Conservation (phyloP, 2,329 filamentous ascomycete species). For the Claviceps sp. region DNA sequence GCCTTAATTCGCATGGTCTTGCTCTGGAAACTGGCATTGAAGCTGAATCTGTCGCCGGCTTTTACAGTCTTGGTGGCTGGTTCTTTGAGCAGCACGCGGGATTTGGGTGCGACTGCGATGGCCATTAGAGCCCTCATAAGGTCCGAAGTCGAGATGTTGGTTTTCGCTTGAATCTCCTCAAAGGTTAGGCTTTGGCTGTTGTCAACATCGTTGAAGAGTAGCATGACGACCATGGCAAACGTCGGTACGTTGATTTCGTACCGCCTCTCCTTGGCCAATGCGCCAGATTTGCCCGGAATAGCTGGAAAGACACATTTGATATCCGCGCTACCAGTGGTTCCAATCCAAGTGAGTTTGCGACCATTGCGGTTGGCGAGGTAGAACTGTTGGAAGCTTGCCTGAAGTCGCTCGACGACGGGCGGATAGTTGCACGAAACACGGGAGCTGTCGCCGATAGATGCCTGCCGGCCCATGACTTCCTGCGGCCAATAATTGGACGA, state of each 20-base stretch:
- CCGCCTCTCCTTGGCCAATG: constrained; percentile 49
- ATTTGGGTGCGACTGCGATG: constrained; percentile 72
- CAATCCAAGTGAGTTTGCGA: constrained; percentile 73
- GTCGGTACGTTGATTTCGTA: constrained; percentile 91
- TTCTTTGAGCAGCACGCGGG: constrained; percentile 65
- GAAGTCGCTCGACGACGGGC: constrained; percentile 56
- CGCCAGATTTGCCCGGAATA: constrained; percentile 53
- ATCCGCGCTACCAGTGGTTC: constrained; percentile 64
- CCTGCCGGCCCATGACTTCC: constrained; percentile 60
- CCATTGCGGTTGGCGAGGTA: constrained; percentile 82
- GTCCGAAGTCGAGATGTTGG: constrained; percentile 63
- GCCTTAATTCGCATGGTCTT: constrained; percentile 82
- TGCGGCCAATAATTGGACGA: constrained; percentile 93
- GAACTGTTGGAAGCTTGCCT: constrained; percentile 76
- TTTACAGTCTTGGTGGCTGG: constrained; percentile 69
- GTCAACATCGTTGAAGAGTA: constrained; percentile 73
- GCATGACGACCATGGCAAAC: constrained; percentile 77
- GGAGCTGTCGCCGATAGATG: constrained; percentile 34
- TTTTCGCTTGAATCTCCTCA: constrained; percentile 72
- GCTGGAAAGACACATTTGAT: constrained; percentile 67
- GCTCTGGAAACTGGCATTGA: constrained; percentile 71
- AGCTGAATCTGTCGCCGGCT: constrained; percentile 62
- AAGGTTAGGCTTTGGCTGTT: constrained; percentile 38
- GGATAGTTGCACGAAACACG: constrained; percentile 54
- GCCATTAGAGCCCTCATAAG: constrained; percentile 68